Evolutionary conservation across 2,329 filamentous ascomycete species (phyloP).

Genomic region (Scedosporium minutisporum): DNA sequence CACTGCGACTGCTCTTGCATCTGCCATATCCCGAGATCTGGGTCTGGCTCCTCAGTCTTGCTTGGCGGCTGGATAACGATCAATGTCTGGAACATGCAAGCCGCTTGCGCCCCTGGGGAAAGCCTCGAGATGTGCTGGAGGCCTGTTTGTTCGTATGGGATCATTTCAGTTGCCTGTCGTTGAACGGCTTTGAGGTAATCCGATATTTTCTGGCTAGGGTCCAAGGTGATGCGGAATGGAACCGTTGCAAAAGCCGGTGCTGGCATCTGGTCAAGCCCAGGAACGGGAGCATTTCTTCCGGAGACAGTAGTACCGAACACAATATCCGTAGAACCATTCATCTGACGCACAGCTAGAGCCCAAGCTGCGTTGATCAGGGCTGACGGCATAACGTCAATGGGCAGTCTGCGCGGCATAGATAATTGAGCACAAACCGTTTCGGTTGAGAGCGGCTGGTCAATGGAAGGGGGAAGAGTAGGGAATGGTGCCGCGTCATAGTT

Average conservation of each 20-base stretch:
- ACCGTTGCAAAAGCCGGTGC: conserved; percentile 22
- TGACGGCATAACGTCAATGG: conserved; percentile 9
- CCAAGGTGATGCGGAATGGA: conserved; percentile 14
- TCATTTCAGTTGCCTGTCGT: conserved; percentile 12
- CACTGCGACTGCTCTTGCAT: conserved; percentile 10
- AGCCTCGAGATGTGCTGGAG: conserved; percentile 13
- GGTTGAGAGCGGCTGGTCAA: background rate
- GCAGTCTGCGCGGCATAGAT: background rate
- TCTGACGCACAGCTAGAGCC: conserved; percentile 13
- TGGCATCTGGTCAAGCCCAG: conserved; percentile 16
- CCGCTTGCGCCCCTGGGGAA: conserved; percentile 8
- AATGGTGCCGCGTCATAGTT: too few species aligned
- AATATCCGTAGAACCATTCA: conserved; percentile 11
- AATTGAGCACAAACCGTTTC: too few species aligned
- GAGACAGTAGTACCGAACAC: conserved; percentile 18
- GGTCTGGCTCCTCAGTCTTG: too few species aligned
- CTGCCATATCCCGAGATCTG: conserved; percentile 1
- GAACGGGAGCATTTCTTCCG: conserved; percentile 18
- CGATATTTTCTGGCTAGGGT: conserved; percentile 7
- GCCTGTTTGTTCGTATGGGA: conserved; percentile 13
- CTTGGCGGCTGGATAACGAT: conserved; percentile 15
- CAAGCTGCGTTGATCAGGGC: conserved; percentile 16
- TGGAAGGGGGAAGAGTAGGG: background rate
- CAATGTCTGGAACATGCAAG: conserved; percentile 18
- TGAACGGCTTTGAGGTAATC: conserved; percentile 13